Evolutionary conservation across 768 basidiomycete genomes (phyloP), one percentile per base, ranked within the genome.

Genomic region (Tephrocybe sp.): DNA sequence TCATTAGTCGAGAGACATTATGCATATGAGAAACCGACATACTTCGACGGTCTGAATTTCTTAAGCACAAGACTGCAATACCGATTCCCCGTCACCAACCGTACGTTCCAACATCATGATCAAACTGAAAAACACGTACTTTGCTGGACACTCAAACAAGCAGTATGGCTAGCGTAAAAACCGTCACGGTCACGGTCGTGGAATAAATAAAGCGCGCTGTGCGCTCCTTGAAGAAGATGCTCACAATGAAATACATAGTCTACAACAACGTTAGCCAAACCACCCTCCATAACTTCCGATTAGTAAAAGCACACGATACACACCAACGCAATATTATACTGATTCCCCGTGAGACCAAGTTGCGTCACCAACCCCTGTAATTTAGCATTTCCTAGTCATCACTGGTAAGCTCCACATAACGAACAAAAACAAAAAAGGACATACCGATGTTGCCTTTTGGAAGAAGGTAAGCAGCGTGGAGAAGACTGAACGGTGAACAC

Each of bases 191-290:
- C n/a, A n/a, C n/a, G n/a, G 33, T 36, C 29, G 22, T 38, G 19
- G 31, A 13, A 25, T 44, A 37, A 9, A 21, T 44, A 27, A 46
- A 44, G 15, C 18, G n/a, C n/a, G n/a, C n/a, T n/a, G 16, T 47
- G 13, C 15, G 15, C 23, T 21, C 21, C 18, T 30, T 13, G 34
- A 44, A 19, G 29, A 22, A 15, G 15, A 11, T 1, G 64, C 81
- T 47, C 57, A 86, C 84, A 34, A 88, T 76, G 60, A 86, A 86
- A 57, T 77, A 88, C 78, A 83, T 82, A 0, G 83, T 85, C 84
- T 86, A 45, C n/a, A 29, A 29, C 27, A 29, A 5, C 11, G 38
- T 23, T n/a, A n/a, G n/a, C n/a, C n/a, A n/a, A n/a, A n/a, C n/a
- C n/a, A n/a, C n/a, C n/a, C n/a, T n/a, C n/a, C n/a, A n/a, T n/a